Base-by-base conservation (phyloP, 805 yeast genomes). In the Candida anglica region DNA sequence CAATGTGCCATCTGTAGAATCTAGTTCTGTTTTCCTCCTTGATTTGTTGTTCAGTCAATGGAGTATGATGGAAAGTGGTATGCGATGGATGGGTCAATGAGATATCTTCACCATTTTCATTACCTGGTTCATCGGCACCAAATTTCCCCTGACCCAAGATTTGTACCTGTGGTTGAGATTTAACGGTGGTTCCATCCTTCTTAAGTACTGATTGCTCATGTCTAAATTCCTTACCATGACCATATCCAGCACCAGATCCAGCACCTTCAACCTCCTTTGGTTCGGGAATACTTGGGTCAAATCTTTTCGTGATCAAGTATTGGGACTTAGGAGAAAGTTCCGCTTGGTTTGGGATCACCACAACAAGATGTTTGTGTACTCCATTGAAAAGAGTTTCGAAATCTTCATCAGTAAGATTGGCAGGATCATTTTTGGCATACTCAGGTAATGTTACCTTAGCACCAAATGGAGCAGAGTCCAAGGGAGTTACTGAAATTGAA, bases 1-100 rank as follows among this genome's bases (percentile, higher is more conserved):
- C 96, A 44, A 87, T 86, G 61, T 87, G 96, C 96, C 96, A 87
- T 62, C 96, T 75, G 73, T 86, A 87, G 57, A 80, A 87, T 48
- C 94, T 72, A 2, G 96, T 87, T 56, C 75, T 73, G 33, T 79
- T 75, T 16, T 74, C 66, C 1, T 52, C 33, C 63, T 67, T 73
- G 42, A 81, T 73, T 44, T 86, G 77, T 28, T 78, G 79, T n/a
- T 74, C 71, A 13, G 79, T 65, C 41, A 87, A 69, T 1, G 78
- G 70, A 10, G 70, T 61, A 45, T 80, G 79, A 63, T 87, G 96
- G 73, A 87, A 87, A 2, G 81, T 71, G 46, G 77, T 75, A 56
- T 87, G 96, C 2, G 86, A 79, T 29, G 96, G 96, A 53, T 87
- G 96, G 27, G 85, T 84, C 41, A 86, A 73, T 14, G 56, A 56